phyloP scores from a whole-genome alignment of 805 yeast species.

The Candida endomychidarum region DNA sequence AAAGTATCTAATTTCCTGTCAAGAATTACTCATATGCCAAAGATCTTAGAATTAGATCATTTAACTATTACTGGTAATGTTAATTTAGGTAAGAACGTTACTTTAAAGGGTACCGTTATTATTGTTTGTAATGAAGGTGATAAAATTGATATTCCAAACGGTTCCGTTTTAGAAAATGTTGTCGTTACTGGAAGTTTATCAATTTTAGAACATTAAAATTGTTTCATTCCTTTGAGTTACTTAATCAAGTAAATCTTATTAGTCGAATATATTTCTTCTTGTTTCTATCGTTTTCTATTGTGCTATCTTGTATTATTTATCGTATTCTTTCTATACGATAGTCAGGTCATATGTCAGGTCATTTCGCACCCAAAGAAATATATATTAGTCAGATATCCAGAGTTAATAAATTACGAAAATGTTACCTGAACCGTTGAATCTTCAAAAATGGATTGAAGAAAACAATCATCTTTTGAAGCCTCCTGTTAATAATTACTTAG shows the following conservation, averaged over 20 bases:
- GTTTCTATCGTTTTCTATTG: too few relatives aligned
- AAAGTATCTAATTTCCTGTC: conserved; percentile 88
- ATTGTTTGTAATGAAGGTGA: conserved; percentile 97
- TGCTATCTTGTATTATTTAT: too few relatives aligned
- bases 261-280: too few relatives aligned
- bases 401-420: too few relatives aligned
- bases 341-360: background rate
- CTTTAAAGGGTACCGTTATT: conserved; percentile 94
- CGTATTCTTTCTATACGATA: too few relatives aligned
- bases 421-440: conserved; percentile 70
- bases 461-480: conserved; percentile 78
- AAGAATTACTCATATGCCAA: conserved; percentile 94
- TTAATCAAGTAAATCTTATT: too few relatives aligned
- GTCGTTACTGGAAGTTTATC: conserved; percentile 96
- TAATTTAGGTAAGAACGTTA: conserved; percentile 81
- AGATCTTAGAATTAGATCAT: conserved; percentile 93
- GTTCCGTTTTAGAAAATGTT: conserved; percentile 90
- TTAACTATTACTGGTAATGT: conserved; percentile 98
- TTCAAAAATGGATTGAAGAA: conserved; percentile 77
- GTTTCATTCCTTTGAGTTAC: too few relatives aligned
- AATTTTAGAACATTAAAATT: conserved; percentile 69
- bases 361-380: background rate
- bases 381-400: too few relatives aligned
- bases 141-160: conserved; percentile 96
- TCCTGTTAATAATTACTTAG: conserved; percentile 88